Conservation (phyloP, 495 filamentous ascomycete genomes). For the Penicillium simplicissimum region DNA sequence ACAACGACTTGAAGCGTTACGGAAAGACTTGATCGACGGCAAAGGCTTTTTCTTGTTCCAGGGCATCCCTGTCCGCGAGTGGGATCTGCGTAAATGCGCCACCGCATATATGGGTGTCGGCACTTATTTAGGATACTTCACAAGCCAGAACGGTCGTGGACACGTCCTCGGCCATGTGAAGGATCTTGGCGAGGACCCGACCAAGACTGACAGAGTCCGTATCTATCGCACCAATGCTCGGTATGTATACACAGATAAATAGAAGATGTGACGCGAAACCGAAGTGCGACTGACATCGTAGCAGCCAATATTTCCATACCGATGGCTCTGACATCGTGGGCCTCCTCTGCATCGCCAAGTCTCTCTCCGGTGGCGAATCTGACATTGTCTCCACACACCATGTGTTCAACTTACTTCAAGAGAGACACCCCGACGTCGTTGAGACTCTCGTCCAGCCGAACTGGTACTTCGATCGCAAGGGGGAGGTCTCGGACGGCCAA, state of each 20-base stretch:
- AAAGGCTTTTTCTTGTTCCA: slow-evolving; percentile 92
- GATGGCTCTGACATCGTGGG: slow-evolving; percentile 79
- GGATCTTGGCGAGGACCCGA: slow-evolving; percentile 80
- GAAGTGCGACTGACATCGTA: neutral
- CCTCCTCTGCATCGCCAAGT: slow-evolving; percentile 73
- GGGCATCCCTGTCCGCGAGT: slow-evolving; percentile 71
- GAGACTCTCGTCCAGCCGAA: slow-evolving; percentile 65
- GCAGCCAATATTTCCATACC: slow-evolving; percentile 73
- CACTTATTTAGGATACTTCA: slow-evolving; percentile 82
- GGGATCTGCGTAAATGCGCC: slow-evolving; percentile 79
- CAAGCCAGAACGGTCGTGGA: slow-evolving; percentile 82
- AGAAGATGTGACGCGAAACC: neutral
- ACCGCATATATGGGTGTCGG: slow-evolving; percentile 89
- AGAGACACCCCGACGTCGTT: slow-evolving; percentile 72
- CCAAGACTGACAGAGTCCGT: slow-evolving; percentile 76
- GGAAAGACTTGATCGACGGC: slow-evolving; percentile 73
- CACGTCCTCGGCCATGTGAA: slow-evolving; percentile 91
- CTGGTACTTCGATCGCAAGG: slow-evolving; percentile 92
- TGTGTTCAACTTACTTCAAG: slow-evolving; percentile 74
- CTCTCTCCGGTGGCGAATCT: slow-evolving; percentile 76
- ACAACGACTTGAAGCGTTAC: slow-evolving; percentile 54
- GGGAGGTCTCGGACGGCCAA: slow-evolving; percentile 68
- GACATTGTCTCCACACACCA: slow-evolving; percentile 74
- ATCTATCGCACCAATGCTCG: slow-evolving; percentile 89
- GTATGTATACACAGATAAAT: slow-evolving; percentile 35